Conservation (phyloP, 2,329 filamentous ascomycete species). For the Fusarium incarnatum region DNA sequence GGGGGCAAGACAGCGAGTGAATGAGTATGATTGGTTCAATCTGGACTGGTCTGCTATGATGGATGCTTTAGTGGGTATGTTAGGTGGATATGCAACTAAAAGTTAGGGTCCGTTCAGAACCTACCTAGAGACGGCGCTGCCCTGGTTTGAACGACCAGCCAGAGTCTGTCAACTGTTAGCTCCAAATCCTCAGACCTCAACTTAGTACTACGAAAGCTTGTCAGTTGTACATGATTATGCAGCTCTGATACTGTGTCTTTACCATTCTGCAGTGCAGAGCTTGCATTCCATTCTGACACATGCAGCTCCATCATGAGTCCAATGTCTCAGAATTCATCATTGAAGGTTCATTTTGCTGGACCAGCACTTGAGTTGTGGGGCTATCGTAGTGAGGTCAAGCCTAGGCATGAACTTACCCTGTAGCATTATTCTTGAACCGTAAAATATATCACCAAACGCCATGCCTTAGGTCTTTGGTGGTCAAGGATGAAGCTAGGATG, state of each 20-base stretch:
- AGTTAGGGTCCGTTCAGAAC: constrained; percentile 12
- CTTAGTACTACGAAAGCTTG: not conserved
- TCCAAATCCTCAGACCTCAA: constrained; percentile 21
- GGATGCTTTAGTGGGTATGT: constrained; percentile 9
- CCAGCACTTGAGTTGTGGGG: constrained; percentile 5
- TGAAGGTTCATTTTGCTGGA: too few species aligned
- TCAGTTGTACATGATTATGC: not conserved
- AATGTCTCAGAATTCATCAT: not conserved
- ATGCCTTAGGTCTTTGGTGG: not conserved
- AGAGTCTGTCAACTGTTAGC: constrained; percentile 1
- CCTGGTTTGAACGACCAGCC: not conserved
- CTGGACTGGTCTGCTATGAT: constrained; percentile 15
- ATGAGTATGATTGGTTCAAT: not conserved
- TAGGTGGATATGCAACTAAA: constrained; percentile 10
- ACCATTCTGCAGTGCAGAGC: not conserved
- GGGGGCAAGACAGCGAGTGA: not conserved
- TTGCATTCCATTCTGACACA: not conserved
- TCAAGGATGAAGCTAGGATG: not conserved
- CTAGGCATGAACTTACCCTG: constrained; percentile 24
- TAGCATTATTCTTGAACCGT: not conserved
- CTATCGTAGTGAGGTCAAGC: not conserved
- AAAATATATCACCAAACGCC: not conserved
- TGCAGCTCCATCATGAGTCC: not conserved
- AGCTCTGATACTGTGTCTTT: not conserved
- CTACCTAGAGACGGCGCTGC: not conserved